A percentile compares a stretch with the other conserved stretches of the same genome.
Conservation (phyloP, 2,329 filamentous ascomycete genomes). For the Colletotrichum sp. region DNA sequence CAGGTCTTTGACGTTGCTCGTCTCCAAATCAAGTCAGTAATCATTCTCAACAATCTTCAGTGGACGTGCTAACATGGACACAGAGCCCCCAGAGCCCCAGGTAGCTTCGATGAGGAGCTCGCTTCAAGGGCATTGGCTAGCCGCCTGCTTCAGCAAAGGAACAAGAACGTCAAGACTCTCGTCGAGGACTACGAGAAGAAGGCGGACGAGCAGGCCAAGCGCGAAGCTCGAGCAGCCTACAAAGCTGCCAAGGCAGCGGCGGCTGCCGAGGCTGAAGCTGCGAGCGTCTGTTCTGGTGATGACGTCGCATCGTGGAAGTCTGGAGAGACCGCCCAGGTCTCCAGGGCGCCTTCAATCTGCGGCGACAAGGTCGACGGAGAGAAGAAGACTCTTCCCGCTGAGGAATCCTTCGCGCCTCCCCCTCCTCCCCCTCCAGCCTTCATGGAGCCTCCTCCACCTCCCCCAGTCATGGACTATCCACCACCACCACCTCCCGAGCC, state of each 20-base stretch:
- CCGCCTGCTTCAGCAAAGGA: neutral
- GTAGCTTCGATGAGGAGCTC: slow-evolving; percentile 13
- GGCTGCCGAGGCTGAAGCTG: neutral
- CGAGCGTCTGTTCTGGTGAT: neutral
- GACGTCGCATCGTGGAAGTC: slow-evolving; percentile 9
- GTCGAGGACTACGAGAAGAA: neutral
- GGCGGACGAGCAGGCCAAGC: neutral
- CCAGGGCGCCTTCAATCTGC: neutral
- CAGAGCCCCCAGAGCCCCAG: neutral
- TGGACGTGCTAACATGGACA: neutral
- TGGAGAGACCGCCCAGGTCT: slow-evolving; percentile 1
- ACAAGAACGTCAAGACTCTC: neutral
- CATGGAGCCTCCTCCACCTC: neutral
- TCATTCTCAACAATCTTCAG: too few relatives aligned
- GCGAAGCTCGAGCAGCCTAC: neutral
- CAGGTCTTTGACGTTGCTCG: slow-evolving; percentile 5
- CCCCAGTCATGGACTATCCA: neutral
- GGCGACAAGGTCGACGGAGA: neutral
- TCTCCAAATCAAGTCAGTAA: neutral
- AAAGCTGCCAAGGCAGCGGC: neutral
- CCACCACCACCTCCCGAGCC: neutral
- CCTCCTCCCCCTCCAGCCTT: neutral
- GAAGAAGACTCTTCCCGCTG: neutral
- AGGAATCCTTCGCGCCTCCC: neutral
- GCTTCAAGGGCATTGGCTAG: slow-evolving; percentile 10